Base-by-base conservation (phyloP, 768 basidiomycete species). In the Agaricus bisporus region DNA sequence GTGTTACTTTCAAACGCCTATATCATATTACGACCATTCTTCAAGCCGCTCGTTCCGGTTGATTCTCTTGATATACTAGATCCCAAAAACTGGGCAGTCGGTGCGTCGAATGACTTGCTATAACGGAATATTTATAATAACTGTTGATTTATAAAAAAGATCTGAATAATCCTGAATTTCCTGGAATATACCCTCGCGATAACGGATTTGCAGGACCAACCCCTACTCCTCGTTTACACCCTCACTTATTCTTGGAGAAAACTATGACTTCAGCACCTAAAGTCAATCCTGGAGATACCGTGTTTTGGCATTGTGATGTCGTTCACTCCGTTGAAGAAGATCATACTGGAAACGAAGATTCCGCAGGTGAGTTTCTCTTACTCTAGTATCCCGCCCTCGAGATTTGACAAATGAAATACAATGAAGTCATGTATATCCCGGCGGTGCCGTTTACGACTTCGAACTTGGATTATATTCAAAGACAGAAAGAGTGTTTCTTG, bases 1-100 rank as follows among this genome's bases (percentile, higher is more conserved):
- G 74, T 90, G 36, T 60, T 73, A 17, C 67, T 89, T 5, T 81
- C 83, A 9, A 89, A 86, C 53, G 79, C 86, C 0, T 90, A 90
- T 63, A 74, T 77, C 56, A 83, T 90, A 32, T 72, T 91, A 5
- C 76, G 88, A 15, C 88, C 88, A 0, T 90, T 91, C 77, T 88
- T 91, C 74, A 72, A 72, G 10, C 79, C 79, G 0, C 65, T 69
- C 2, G 73, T 76, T 17, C 60, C 71, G 0, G 58, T 62, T 2
- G 66, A 68, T 41, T 74, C 74, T 10, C 63, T 68, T 4, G 75
- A 74, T 5, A 72, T 76, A n/a, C 63, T 74, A 20, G 68, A 79
- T 44, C 61, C 73, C n/a, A 70, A 77, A 53, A 81, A 75, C 62
- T 82, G 82, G 82, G 69, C 72, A 50, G 75, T 77, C 28, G 80